Conservation (phyloP, 2,329 filamentous ascomycete species). For the Arachnopeziza araneosa region DNA sequence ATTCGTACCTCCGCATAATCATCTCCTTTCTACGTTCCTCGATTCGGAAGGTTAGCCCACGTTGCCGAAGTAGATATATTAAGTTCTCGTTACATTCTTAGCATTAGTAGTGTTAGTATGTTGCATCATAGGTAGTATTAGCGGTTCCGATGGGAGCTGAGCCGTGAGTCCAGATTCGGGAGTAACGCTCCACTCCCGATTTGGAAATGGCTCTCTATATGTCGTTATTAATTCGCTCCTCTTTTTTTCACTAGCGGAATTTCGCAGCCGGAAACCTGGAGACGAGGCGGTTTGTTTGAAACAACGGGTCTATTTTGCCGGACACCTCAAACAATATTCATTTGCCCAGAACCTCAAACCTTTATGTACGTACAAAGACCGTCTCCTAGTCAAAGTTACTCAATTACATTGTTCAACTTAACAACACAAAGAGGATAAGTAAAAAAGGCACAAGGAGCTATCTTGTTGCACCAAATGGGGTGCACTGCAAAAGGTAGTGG, state of each 20-base stretch:
- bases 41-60: conserved; percentile 22
- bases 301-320: not conserved
- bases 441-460: too few species aligned
- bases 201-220: not conserved
- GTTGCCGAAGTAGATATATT: conserved; percentile 26
- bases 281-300: not conserved
- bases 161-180: conserved; percentile 12
- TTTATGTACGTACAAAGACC: not conserved
- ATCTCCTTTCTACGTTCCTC: conserved; percentile 8
- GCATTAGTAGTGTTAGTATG: not conserved
- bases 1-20: conserved; percentile 2
- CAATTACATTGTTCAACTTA: too few species aligned
- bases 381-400: too few species aligned
- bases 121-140: conserved; percentile 3
- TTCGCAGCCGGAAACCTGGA: not conserved
- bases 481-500: too few species aligned
- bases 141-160: conserved; percentile 7
- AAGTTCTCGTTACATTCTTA: conserved; percentile 9
- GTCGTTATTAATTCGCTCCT: not conserved
- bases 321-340: not conserved
- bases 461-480: too few species aligned
- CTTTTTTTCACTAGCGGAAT: not conserved
- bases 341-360: not conserved
- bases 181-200: too few species aligned
- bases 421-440: too few species aligned